Conservation (phyloP, 2,329 filamentous ascomycete genomes). For the Lachnellula arida region DNA sequence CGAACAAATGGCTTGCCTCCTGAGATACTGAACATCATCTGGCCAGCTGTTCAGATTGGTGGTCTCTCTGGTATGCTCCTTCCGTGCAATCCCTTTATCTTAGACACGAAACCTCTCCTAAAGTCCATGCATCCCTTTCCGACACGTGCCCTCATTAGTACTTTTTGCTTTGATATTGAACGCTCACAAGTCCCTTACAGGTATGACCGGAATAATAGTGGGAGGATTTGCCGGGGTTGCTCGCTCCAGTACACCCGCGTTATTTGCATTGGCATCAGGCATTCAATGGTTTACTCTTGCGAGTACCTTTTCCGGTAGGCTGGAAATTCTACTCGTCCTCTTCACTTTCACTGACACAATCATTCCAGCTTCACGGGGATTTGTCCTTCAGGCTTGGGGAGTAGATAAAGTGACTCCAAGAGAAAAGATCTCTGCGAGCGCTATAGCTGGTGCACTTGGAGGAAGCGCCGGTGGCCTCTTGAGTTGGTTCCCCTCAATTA, state of each 20-base stretch:
- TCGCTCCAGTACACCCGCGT: slow-evolving; percentile 58
- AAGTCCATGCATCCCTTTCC: neutral
- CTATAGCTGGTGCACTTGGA: slow-evolving; percentile 65
- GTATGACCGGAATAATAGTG: slow-evolving; percentile 55
- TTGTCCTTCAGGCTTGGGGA: slow-evolving; percentile 45
- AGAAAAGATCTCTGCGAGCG: slow-evolving; percentile 63
- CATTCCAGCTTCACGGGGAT: slow-evolving; percentile 43
- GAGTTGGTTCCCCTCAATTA: neutral
- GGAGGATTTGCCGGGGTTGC: slow-evolving; percentile 70
- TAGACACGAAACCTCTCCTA: too few species aligned
- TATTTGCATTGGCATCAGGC: slow-evolving; percentile 69
- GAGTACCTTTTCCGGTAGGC: slow-evolving; percentile 68
- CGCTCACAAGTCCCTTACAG: slow-evolving; percentile 35
- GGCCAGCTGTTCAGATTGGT: slow-evolving; percentile 45
- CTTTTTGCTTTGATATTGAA: neutral
- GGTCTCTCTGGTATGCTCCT: neutral
- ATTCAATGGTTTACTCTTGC: slow-evolving; percentile 80
- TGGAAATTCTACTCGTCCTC: slow-evolving; percentile 1
- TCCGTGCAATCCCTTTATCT: neutral
- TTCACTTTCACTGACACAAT: neutral
- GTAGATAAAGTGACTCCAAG: slow-evolving; percentile 39
- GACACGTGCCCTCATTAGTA: neutral
- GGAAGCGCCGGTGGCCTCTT: slow-evolving; percentile 52
- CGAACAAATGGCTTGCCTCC: slow-evolving; percentile 33
- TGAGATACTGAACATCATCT: slow-evolving; percentile 42